Evolutionary conservation across 768 basidiomycete species (phyloP).

Genomic region (Tylopilus sp.): DNA sequence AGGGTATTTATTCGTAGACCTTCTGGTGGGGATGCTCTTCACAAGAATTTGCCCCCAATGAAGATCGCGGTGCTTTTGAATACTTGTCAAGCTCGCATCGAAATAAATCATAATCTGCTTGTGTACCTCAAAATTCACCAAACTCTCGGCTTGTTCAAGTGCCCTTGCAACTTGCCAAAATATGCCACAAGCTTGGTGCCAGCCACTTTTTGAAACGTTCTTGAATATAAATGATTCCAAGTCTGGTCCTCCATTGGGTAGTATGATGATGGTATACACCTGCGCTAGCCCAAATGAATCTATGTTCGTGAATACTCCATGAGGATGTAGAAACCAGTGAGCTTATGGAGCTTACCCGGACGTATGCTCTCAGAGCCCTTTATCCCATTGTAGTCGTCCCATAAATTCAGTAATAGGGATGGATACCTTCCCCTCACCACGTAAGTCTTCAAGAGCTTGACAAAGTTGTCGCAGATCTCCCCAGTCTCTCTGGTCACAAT

Average conservation of each 20-base stretch:
- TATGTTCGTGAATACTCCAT: slow-evolving; percentile 28
- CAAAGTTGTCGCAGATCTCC: slow-evolving; percentile 71
- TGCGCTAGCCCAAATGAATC: slow-evolving; percentile 76
- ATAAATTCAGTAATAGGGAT: slow-evolving; percentile 66
- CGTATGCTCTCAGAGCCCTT: slow-evolving; percentile 82
- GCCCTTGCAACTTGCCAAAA: slow-evolving; percentile 88
- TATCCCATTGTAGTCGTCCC: slow-evolving; percentile 79
- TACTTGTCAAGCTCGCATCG: neutral
- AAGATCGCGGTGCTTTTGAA: slow-evolving; percentile 88
- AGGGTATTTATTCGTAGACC: slow-evolving; percentile 30
- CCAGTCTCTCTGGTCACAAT: slow-evolving; percentile 77
- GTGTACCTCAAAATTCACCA: slow-evolving; percentile 84
- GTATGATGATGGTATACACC: slow-evolving; percentile 83
- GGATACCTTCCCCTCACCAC: slow-evolving; percentile 88
- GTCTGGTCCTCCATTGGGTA: slow-evolving; percentile 88
- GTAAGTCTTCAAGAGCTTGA: slow-evolving; percentile 76
- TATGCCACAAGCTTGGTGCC: slow-evolving; percentile 84
- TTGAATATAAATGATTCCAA: slow-evolving; percentile 80
- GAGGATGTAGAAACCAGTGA: slow-evolving; percentile 1
- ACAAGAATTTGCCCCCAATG: slow-evolving; percentile 97
- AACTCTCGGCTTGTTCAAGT: slow-evolving; percentile 74
- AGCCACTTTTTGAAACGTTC: slow-evolving; percentile 54
- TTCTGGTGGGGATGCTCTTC: slow-evolving; percentile 44
- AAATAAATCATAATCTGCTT: neutral
- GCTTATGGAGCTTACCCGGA: slow-evolving; percentile 56